Evolutionary conservation across 331 rosid species (phyloP), one percentile per base, ranked within the genome.

Genomic region (Erythrophleum ivorense): DNA sequence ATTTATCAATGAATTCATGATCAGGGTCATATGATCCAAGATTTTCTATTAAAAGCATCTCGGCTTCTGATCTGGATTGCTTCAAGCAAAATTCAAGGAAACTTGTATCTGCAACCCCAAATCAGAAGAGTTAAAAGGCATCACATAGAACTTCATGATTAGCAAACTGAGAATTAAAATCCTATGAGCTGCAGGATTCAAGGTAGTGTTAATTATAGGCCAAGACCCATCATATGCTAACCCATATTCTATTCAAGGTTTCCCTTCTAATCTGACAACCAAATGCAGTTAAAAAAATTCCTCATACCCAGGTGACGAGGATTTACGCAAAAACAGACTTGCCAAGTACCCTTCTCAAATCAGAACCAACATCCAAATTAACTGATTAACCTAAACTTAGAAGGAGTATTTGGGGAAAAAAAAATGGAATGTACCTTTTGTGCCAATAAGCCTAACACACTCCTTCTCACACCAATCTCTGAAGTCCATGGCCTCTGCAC

Each of bases 11-110:
- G 88, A 95, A 95, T 76, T 89, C 90, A 5, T 89, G 98, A 78
- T 89, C 89, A 40, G 99, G 97, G 88, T 95, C 99, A 74, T 64
- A 91, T 49, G 95, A 88, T 84, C 94, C 98, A 52, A 95, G 92
- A 85, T 95, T 95, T 90, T 92, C 94, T 58, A 57, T 82, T 78
- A 95, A 86, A 86, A 84, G 81, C 82, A 86, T 29, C 92, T 95
- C 97, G 0, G 99, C 99, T 86, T 95, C 99, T 0, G 99, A 88
- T 86, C 92, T 91, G 21, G 99, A 88, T 82, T 93, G 98, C 94
- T 95, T 95, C 94, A 83, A 85, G 89, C 99, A 95, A 85, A 86
- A 95, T 72, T 92, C 95, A 21, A 95, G 94, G 82, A 95, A 88
- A 84, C 97, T 95, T 11, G 97, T 95, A 90, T 93, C 99, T 95